phyloP scores from a whole-genome alignment of 768 basidiomycete species.

The Zangia roseola region DNA sequence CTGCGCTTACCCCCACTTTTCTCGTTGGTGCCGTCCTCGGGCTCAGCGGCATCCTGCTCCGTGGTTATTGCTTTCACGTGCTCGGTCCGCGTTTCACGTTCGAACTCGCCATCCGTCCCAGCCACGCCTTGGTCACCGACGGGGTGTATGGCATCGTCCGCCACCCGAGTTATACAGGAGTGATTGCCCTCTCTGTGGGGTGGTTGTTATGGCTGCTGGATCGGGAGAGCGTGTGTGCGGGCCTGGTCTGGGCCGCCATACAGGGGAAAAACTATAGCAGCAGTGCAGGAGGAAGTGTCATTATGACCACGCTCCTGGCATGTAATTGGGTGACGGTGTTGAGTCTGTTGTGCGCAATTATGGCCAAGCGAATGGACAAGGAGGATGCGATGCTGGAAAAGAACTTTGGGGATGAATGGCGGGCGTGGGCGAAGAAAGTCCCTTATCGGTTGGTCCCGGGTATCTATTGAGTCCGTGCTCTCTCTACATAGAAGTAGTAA shows the following conservation, averaged over 20 bases:
- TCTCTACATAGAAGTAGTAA: too few species aligned
- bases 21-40: conserved; percentile 7
- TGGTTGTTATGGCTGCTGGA: conserved; percentile 6
- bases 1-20: conserved; percentile 8
- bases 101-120: conserved; percentile 21
- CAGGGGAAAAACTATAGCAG: too few species aligned
- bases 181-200: background rate
- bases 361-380: conserved; percentile 20
- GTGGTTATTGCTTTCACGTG: conserved; percentile 13
- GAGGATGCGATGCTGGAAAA: conserved; percentile 30
- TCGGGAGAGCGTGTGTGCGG: background rate
- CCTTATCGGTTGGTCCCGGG: conserved; percentile 24
- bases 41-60: conserved; percentile 12
- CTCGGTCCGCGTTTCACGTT: conserved; percentile 29
- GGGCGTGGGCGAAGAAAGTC: conserved; percentile 21
- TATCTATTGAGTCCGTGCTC: conserved; percentile 4
- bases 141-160: conserved; percentile 29
- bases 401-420: conserved; percentile 28
- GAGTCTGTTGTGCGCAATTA: rapidly evolving
- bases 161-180: conserved; percentile 31
- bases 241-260: background rate
- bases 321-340: background rate
- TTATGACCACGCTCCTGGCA: background rate
- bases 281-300: background rate
- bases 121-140: conserved; percentile 25